Evolutionary conservation across 345 rosid genomes (phyloP).

Genomic region (Salix purpurea): DNA sequence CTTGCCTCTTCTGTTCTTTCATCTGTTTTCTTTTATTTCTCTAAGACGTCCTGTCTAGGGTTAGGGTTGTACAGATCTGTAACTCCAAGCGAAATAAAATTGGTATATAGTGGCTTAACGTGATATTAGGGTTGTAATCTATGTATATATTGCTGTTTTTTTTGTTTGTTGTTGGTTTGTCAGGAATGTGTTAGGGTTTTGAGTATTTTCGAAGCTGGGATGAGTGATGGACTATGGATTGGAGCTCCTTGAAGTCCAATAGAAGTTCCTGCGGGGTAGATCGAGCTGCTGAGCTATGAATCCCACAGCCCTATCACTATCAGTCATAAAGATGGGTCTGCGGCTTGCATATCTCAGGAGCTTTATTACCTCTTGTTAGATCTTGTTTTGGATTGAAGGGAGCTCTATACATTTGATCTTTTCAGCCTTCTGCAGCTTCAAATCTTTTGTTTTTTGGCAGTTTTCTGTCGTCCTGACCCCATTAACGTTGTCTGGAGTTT

Average conservation of each 20-base stretch:
- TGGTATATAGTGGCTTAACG: not conserved
- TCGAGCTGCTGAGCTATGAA: constrained; percentile 88
- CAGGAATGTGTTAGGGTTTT: not conserved
- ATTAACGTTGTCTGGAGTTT: not conserved
- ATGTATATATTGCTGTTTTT: not conserved
- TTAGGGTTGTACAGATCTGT: not conserved
- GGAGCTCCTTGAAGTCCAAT: constrained; percentile 95
- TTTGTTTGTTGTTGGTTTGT: too few relatives aligned
- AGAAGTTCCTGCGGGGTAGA: constrained; percentile 55
- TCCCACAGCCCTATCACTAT: constrained; percentile 54
- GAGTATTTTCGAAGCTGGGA: too few relatives aligned
- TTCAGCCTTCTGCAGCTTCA: not conserved
- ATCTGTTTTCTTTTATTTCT: not conserved
- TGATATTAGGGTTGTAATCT: not conserved
- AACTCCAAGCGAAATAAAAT: not conserved
- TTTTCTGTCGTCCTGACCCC: not conserved
- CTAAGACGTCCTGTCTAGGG: not conserved
- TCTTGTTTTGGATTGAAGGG: constrained; percentile 97
- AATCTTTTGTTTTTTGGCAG: not conserved
- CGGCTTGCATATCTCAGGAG: constrained; percentile 95
- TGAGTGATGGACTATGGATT: constrained; percentile 19
- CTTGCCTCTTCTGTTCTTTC: not conserved
- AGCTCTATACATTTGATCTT: constrained; percentile 53
- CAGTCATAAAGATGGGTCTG: constrained; percentile 43
- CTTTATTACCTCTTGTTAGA: constrained; percentile 41